These are phyloP conservation scores for Pseudoscleropodium purum DNA, from an alignment of 225 moss, liverwort and hornwort species.

Conservation along the genomic window DNA sequence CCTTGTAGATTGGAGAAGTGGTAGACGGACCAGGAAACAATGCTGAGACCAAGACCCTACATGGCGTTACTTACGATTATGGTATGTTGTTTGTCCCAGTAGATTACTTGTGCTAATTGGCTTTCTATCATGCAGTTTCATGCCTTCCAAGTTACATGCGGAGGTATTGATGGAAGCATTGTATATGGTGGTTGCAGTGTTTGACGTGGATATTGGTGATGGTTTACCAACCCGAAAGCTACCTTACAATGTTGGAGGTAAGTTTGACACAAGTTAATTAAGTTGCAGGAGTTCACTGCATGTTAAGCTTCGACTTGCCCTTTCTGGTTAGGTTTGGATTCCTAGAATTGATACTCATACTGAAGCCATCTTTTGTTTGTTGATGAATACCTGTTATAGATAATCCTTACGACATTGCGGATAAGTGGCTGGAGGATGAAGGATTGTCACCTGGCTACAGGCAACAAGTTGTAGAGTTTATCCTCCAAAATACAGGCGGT, in stretches of 20 bases:
- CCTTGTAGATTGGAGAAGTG: slow-evolving; percentile 85
- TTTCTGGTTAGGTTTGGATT: neutral
- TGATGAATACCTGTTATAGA: slow-evolving; percentile 27
- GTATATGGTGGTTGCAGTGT: slow-evolving; percentile 51
- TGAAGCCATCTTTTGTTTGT: neutral
- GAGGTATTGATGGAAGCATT: neutral
- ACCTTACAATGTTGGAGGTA: slow-evolving; percentile 87
- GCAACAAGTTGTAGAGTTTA: slow-evolving; percentile 96
- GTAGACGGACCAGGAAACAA: slow-evolving; percentile 87
- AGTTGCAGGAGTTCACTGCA: slow-evolving; percentile 1
- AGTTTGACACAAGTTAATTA: slow-evolving; percentile 1
- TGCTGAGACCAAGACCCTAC: slow-evolving; percentile 56
- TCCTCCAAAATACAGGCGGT: slow-evolving; percentile 82
- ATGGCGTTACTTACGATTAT: slow-evolving; percentile 81
- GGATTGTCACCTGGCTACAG: slow-evolving; percentile 73
- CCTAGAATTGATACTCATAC: neutral
- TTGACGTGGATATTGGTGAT: slow-evolving; percentile 98
- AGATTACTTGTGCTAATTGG: neutral
- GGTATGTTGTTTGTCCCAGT: slow-evolving; percentile 28
- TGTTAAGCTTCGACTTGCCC: neutral
- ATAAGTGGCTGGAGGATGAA: slow-evolving; percentile 85
- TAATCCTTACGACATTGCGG: slow-evolving; percentile 92
- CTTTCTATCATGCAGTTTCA: neutral
- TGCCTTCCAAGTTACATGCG: neutral
- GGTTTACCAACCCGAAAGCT: slow-evolving; percentile 83